These are phyloP conservation scores for Zizania latifolia DNA, from an alignment of 176 grass and related monocot species.

Conservation along the genomic window DNA sequence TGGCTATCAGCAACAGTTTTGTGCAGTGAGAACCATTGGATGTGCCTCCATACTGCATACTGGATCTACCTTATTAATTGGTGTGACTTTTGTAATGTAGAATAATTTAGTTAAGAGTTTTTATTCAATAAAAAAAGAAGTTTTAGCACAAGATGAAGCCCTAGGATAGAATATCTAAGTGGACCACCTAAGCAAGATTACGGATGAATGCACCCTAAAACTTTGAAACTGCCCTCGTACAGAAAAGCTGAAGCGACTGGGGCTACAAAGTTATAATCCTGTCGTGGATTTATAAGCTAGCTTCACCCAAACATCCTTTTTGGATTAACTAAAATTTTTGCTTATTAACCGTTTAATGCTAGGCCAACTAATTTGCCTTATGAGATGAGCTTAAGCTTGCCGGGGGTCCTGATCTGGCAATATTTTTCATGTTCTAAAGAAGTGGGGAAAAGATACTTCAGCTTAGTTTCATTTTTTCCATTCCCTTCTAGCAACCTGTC, in stretches of 20 bases:
- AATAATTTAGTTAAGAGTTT: not conserved
- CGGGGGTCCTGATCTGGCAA: not conserved
- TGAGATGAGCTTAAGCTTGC: not conserved
- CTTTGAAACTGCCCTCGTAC: not conserved
- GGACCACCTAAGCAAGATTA: too few relatives aligned
- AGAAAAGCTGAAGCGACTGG: not conserved
- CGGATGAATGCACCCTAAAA: too few relatives aligned
- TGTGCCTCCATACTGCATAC: not conserved
- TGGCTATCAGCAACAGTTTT: conserved; percentile 11
- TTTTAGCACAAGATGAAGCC: too few relatives aligned
- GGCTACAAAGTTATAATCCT: not conserved
- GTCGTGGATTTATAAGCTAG: not conserved
- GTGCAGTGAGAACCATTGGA: not conserved
- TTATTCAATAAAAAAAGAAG: too few relatives aligned
- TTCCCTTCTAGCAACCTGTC: not conserved
- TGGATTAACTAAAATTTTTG: not conserved
- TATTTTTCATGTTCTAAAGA: not conserved
- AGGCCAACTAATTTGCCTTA: not conserved
- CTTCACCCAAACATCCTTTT: not conserved
- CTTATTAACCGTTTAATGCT: conserved; percentile 4
- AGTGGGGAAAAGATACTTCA: not conserved
- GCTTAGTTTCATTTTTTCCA: not conserved
- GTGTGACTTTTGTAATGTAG: not conserved
- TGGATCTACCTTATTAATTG: not conserved
- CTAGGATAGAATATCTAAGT: too few relatives aligned